Conservation (phyloP, 495 filamentous ascomycete genomes). For the Neurospora sp. region DNA sequence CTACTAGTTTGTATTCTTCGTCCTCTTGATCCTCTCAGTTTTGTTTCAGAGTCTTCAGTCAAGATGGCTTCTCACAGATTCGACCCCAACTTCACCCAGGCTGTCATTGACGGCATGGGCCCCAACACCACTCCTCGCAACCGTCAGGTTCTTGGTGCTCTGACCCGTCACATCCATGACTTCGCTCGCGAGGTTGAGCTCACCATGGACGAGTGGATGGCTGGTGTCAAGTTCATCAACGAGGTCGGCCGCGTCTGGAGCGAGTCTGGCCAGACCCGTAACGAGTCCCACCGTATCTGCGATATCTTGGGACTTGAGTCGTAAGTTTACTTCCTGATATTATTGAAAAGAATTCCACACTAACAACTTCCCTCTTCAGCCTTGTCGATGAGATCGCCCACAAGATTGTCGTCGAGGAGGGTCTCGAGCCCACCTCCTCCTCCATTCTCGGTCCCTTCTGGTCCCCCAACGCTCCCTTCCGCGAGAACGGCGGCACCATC, state of each 20-base stretch:
- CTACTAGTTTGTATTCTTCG: neutral
- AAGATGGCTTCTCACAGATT: conserved; percentile 33
- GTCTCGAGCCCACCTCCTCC: conserved; percentile 63
- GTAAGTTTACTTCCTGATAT: conserved; percentile 30
- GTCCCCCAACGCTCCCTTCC: conserved; percentile 74
- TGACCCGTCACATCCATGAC: conserved; percentile 73
- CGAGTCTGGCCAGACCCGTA: conserved; percentile 50
- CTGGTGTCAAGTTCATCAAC: conserved; percentile 55
- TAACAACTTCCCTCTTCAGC: conserved; percentile 22
- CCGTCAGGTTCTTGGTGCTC: conserved; percentile 50
- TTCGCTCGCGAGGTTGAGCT: conserved; percentile 77
- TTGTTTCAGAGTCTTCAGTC: neutral
- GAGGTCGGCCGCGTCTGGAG: conserved; percentile 41
- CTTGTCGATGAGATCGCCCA: conserved; percentile 80
- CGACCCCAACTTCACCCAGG: conserved; percentile 68
- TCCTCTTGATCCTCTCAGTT: neutral
- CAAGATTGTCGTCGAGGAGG: conserved; percentile 62
- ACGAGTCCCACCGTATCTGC: conserved; percentile 66
- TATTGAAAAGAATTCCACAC: neutral
- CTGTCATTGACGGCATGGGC: conserved; percentile 66
- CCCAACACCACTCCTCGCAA: conserved; percentile 60
- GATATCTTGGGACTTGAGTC: conserved; percentile 78
- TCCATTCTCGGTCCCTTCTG: conserved; percentile 84
- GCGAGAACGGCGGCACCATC: conserved; percentile 56
- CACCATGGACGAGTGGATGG: conserved; percentile 71